These are phyloP conservation scores for Rhizopus sp. DNA, from an alignment of 371 early-diverging fungal species.

Conservation along the genomic window DNA sequence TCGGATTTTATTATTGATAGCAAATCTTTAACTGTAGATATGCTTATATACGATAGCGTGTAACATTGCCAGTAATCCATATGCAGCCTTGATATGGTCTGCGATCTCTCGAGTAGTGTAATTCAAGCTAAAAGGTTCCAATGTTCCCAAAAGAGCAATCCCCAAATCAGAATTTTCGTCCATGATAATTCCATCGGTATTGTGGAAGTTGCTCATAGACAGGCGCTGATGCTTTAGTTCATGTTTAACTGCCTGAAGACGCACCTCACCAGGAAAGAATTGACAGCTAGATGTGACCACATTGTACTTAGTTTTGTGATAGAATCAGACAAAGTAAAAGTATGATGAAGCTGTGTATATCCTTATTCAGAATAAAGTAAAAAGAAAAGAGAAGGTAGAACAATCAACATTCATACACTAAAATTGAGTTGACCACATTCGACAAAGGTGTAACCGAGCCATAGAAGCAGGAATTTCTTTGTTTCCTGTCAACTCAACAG, in stretches of 20 bases:
- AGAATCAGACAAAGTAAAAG: too few species aligned
- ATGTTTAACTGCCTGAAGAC: neutral
- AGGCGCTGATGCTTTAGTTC: neutral
- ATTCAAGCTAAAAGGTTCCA: neutral
- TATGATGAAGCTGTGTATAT: too few species aligned
- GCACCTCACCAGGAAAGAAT: constrained; percentile 3
- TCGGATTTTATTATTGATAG: neutral
- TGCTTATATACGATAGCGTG: neutral
- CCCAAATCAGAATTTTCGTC: neutral
- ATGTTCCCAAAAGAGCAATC: neutral
- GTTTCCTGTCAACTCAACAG: too few species aligned
- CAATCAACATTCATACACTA: too few species aligned
- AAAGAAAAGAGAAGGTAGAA: too few species aligned
- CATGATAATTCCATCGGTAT: constrained; percentile 1
- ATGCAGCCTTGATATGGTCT: constrained; percentile 2
- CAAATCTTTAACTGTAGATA: neutral
- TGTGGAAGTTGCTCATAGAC: neutral
- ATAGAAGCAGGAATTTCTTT: too few species aligned
- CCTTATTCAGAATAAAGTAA: too few species aligned
- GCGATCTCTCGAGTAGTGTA: neutral
- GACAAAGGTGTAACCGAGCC: too few species aligned
- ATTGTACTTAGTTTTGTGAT: too few species aligned
- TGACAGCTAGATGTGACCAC: too few species aligned
- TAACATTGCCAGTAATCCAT: constrained; percentile 1
- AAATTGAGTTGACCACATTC: too few species aligned